phyloP scores from a whole-genome alignment of 768 basidiomycete species.

The Pleurotus salmoneostramineus region DNA sequence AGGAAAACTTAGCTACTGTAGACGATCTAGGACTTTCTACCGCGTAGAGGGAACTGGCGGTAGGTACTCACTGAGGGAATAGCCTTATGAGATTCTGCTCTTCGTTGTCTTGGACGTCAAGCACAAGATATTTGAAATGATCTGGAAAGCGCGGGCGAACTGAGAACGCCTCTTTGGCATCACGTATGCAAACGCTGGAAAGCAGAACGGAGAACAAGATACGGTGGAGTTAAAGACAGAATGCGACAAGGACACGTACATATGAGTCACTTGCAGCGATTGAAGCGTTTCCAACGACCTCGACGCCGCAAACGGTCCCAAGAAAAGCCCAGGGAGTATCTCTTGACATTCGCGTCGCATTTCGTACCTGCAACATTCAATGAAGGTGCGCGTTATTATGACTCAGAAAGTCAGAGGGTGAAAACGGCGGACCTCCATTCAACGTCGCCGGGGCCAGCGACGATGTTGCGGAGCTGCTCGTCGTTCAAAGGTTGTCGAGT shows the following conservation, averaged over 20 bases:
- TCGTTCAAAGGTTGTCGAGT: conserved; percentile 19
- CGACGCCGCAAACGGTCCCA: conserved; percentile 87
- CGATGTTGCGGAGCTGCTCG: conserved; percentile 52
- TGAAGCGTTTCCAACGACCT: conserved; percentile 73
- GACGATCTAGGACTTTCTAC: neutral
- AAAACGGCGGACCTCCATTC: conserved; percentile 64
- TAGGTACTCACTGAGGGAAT: conserved; percentile 68
- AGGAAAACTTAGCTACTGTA: neutral
- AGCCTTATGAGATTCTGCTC: conserved; percentile 92
- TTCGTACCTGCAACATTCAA: conserved; percentile 60
- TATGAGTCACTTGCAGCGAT: conserved; percentile 72
- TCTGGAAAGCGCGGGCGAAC: conserved; percentile 83
- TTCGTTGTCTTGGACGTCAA: conserved; percentile 90
- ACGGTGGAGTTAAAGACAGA: conserved; percentile 11
- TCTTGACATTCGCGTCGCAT: conserved; percentile 96
- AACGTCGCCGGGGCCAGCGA: conserved; percentile 77
- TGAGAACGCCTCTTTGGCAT: conserved; percentile 86
- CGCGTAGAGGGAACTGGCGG: no score
- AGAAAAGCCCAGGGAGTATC: conserved; percentile 75
- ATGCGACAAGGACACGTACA: conserved; percentile 36
- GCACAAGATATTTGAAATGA: conserved; percentile 69
- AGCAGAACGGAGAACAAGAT: conserved; percentile 3
- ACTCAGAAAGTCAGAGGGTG: no score
- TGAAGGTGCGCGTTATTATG: no score
- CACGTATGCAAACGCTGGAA: conserved; percentile 82